phyloP scores from a whole-genome alignment of 176 grass and related monocot species.

The Thinopyrum elongatum region DNA sequence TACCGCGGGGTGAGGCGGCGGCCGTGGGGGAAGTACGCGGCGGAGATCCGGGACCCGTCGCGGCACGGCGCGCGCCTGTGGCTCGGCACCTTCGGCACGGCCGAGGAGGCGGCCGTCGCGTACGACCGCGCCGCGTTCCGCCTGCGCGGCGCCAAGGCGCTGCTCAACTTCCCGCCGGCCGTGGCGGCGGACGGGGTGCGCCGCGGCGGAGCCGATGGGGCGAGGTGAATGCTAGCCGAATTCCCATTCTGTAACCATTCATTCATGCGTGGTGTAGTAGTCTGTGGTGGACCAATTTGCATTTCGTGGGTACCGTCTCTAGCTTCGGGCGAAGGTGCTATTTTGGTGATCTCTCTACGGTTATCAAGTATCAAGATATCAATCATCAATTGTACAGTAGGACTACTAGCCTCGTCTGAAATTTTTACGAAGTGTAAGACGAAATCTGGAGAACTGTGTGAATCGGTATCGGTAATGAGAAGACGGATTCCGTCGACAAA shows the following conservation, averaged over 20 bases:
- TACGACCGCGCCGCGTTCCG: slow-evolving; percentile 89
- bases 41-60: slow-evolving; percentile 87
- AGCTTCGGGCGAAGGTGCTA: background rate
- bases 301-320: background rate
- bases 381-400: background rate
- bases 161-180: slow-evolving; percentile 68
- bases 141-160: slow-evolving; percentile 75
- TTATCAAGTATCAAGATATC: background rate
- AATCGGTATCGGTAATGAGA: background rate
- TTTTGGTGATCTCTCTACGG: background rate
- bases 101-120: slow-evolving; percentile 70
- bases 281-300: background rate
- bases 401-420: no score
- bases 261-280: background rate
- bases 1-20: slow-evolving; percentile 86
- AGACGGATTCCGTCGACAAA: background rate
- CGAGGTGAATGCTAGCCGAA: background rate
- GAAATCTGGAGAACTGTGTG: background rate
- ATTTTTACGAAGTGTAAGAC: no score
- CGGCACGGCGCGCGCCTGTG: slow-evolving; percentile 74
- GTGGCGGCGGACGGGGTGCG: background rate
- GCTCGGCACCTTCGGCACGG: slow-evolving; percentile 92
- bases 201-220: background rate
- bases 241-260: background rate
- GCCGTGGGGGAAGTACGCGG: slow-evolving; percentile 94